Base-by-base conservation (phyloP, 1,284 basidiomycete species). In the Acaromyces ingoldii region DNA sequence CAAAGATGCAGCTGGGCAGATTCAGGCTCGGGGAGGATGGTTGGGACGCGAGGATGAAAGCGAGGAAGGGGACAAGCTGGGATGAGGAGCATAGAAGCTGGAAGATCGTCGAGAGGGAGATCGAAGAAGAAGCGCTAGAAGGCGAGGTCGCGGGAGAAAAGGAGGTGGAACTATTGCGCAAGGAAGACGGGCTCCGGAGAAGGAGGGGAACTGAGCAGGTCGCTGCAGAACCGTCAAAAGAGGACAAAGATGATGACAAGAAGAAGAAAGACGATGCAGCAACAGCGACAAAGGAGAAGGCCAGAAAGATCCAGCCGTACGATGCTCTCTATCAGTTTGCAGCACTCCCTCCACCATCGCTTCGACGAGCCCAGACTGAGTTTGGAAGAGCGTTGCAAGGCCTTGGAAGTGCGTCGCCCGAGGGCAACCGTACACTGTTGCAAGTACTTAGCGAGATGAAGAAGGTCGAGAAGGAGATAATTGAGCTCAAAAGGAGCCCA, bases 241-340 rank as follows among this genome's bases (percentile, higher is more conserved):
- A 25, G 15, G 26, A 30, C 2, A 10, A 46, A 15, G 36, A 54
- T 13, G 36, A 41, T 21, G 31, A 34, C 11, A 31, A 34, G 39
- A 51, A 50, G 50, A 36, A 49, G 17, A 25, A 37, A 17, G 6
- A 37, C 22, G 29, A 30, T 13, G 31, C 10, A 19, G 4, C 19
- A n/a, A n/a, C 10, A 3, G 15, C n/a, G 30, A 53, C 36, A 19
- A 37, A 53, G 33, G 24, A 45, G 25, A 26, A 42, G 21, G 47
- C 29, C 4, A n/a, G n/a, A n/a, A n/a, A n/a, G n/a, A n/a, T n/a
- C n/a, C 40, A 28, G 21, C 29, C 50, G 10, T 44, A 30, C 28
- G 50, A 52, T 17, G 39, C 50, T 9, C 50, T 52, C 15, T 52
- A 52, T 17, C 50, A 52, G 26, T 52, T 44, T 37, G 39, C 50